Evolutionary conservation across 257 asterid genomes (phyloP).

Genomic region (Schizonepeta tenuifolia): DNA sequence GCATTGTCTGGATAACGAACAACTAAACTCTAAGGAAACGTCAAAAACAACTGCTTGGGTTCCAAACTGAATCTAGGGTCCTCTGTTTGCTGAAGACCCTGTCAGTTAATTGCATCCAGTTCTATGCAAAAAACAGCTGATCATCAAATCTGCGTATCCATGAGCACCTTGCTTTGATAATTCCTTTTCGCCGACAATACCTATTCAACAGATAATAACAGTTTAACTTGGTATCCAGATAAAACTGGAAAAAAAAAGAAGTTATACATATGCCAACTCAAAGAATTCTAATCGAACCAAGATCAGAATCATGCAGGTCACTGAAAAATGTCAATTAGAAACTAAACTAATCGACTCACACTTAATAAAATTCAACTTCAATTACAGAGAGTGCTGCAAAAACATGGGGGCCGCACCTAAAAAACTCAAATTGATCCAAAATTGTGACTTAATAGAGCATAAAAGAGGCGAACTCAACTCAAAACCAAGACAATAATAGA

Average conservation of each 20-base stretch:
- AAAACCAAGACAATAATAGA: neutral
- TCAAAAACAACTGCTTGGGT: conserved; percentile 35
- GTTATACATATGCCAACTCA: conserved; percentile 6
- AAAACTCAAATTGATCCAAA: conserved; percentile 28
- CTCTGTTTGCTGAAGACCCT: conserved; percentile 56
- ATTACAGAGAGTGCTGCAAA: conserved; percentile 4
- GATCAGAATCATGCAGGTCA: conserved; percentile 28
- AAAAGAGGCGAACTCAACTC: conserved; percentile 13
- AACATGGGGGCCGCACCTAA: conserved; percentile 7
- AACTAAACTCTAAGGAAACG: conserved; percentile 32
- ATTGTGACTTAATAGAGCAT: neutral
- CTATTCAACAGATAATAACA: conserved; percentile 38
- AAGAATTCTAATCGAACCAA: conserved; percentile 17
- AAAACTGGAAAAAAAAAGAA: conserved; percentile 17
- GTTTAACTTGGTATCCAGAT: conserved; percentile 21
- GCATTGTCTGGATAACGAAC: conserved; percentile 68
- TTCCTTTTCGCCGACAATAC: conserved; percentile 39
- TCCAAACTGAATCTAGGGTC: conserved; percentile 46
- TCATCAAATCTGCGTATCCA: conserved; percentile 35
- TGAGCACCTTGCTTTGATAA: conserved; percentile 33
- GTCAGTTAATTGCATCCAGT: conserved; percentile 39
- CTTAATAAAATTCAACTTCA: neutral
- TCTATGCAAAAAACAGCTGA: conserved; percentile 33
- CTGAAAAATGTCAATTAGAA: conserved; percentile 16
- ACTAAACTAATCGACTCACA: conserved; percentile 1